These are phyloP conservation scores for Picochlorum sp. DNA, from an alignment of 139 green algal species.

Conservation along the genomic window DNA sequence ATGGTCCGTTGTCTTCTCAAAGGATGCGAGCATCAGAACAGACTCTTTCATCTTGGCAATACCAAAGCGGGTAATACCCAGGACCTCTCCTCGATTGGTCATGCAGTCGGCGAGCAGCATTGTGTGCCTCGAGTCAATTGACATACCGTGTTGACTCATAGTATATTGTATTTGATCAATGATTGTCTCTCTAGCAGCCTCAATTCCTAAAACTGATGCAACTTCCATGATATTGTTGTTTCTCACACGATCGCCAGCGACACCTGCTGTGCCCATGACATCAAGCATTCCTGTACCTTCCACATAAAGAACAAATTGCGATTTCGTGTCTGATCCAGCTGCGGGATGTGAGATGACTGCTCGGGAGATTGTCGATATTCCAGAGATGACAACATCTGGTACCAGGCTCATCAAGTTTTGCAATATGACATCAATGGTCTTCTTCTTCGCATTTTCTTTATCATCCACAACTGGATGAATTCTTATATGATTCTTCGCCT, in stretches of 20 bases:
- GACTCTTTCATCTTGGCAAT: conserved; percentile 99
- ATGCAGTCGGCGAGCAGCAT: conserved; percentile 98
- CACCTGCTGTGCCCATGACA: conserved; percentile 82
- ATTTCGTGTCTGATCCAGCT: not conserved
- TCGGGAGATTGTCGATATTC: conserved; percentile 77
- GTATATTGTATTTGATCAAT: conserved; percentile 84
- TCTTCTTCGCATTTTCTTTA: not conserved
- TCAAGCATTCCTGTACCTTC: conserved; percentile 52
- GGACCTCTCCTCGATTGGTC: conserved; percentile 96
- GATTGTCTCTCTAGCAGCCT: conserved; percentile 68
- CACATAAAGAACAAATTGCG: conserved; percentile 18
- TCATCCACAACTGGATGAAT: conserved; percentile 7
- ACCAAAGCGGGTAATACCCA: conserved; percentile 97
- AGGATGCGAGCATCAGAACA: conserved; percentile 95
- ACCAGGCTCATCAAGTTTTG: conserved; percentile 34
- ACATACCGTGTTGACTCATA: conserved; percentile 91
- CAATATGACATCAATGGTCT: conserved; percentile 26
- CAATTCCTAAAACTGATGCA: conserved; percentile 82
- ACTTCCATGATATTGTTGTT: conserved; percentile 95
- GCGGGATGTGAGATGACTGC: conserved; percentile 76
- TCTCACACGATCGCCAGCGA: conserved; percentile 53
- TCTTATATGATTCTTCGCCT: not conserved
- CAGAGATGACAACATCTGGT: conserved; percentile 70
- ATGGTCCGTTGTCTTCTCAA: conserved; percentile 99
- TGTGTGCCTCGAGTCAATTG: conserved; percentile 87